These are phyloP conservation scores for Pythium utonaiense DNA, from an alignment of 352 stramenopile species.

Conservation along the genomic window DNA sequence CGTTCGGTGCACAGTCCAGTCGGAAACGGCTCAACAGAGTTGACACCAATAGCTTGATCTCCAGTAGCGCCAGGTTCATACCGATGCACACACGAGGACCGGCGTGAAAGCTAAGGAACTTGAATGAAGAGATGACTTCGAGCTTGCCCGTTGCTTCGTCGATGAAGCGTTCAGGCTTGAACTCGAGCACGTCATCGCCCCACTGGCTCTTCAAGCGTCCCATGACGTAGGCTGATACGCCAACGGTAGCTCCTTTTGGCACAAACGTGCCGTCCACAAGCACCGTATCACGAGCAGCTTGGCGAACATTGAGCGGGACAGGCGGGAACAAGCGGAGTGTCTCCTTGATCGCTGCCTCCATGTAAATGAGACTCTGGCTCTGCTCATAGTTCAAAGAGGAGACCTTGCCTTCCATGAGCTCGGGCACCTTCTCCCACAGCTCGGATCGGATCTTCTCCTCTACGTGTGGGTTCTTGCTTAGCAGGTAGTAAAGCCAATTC, in stretches of 20 bases:
- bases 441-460: conserved; percentile 28
- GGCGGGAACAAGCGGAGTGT: conserved; percentile 33
- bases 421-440: conserved; percentile 20
- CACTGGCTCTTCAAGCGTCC: conserved; percentile 27
- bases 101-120: conserved; percentile 42
- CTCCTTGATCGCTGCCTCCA: conserved; percentile 34
- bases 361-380: conserved; percentile 10
- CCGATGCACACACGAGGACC: conserved; percentile 38
- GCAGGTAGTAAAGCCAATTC: conserved; percentile 38
- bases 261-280: conserved; percentile 38
- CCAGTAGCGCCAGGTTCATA: conserved; percentile 38
- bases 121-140: conserved; percentile 28
- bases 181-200: conserved; percentile 28
- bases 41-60: conserved; percentile 38
- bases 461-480: conserved; percentile 35
- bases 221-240: conserved; percentile 28
- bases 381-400: conserved; percentile 12
- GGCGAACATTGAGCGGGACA: conserved; percentile 28
- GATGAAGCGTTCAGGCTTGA: conserved; percentile 35
- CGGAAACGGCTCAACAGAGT: conserved; percentile 34
- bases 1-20: conserved; percentile 16
- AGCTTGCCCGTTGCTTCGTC: conserved; percentile 13
- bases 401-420: conserved; percentile 13
- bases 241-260: conserved; percentile 20
- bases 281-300: conserved; percentile 25